Evolutionary conservation across 768 basidiomycete species (phyloP).

Genomic region (Amylocystis lapponica): DNA sequence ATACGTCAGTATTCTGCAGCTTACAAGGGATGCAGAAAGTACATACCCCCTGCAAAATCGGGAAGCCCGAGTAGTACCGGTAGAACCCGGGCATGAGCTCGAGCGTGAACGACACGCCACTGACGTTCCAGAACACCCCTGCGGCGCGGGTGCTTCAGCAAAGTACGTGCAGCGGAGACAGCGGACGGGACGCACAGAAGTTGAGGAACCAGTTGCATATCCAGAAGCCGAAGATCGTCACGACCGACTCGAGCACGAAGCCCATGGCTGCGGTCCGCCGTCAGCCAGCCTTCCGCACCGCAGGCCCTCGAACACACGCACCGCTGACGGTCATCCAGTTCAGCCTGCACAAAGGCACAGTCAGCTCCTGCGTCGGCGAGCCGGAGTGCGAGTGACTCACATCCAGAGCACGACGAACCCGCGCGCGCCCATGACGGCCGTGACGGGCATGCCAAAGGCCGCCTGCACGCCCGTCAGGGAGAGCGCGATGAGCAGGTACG

Average conservation of each 20-base stretch:
- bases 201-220: not conserved
- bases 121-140: not conserved
- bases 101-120: not conserved
- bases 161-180: conserved; percentile 1
- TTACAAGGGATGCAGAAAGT: too few relatives aligned
- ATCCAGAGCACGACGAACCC: not conserved
- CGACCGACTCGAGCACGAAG: not conserved
- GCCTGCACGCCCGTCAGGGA: not conserved
- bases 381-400: too few relatives aligned
- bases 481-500: not conserved
- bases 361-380: too few relatives aligned
- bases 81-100: not conserved
- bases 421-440: not conserved
- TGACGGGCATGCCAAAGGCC: not conserved
- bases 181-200: not conserved
- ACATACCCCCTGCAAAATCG: not conserved
- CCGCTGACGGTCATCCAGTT: too few relatives aligned
- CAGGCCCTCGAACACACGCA: not conserved
- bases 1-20: not conserved
- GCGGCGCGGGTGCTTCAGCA: not conserved
- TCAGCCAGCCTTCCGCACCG: not conserved
- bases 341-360: too few relatives aligned
- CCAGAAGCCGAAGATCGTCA: not conserved
- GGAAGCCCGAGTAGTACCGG: not conserved
- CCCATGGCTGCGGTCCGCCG: not conserved